phyloP scores from a whole-genome alignment of 768 basidiomycete species.

The Collybiopsis confluens region DNA sequence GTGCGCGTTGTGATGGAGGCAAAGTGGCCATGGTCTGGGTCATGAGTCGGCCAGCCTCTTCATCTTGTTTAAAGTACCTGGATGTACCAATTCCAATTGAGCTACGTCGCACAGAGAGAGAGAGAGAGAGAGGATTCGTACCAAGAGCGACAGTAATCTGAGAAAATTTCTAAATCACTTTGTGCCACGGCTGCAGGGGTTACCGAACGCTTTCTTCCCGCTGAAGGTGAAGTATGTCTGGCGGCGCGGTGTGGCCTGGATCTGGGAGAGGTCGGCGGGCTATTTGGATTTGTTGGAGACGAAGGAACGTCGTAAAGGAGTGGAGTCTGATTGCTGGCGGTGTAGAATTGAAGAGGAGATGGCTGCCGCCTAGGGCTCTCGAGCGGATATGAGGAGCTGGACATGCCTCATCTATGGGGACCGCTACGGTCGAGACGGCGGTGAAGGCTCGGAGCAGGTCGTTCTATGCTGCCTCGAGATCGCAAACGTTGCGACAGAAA shows the following conservation, averaged over 20 bases:
- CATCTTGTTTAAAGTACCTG: constrained; percentile 85
- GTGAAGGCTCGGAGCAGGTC: neutral
- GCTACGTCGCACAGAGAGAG: too few relatives aligned
- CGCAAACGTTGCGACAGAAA: neutral
- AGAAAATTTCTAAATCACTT: constrained; percentile 75
- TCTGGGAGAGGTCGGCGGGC: constrained; percentile 56
- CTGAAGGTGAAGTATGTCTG: constrained; percentile 55
- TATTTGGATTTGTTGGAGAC: constrained; percentile 55
- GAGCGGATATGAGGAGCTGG: constrained; percentile 48
- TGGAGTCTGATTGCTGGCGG: constrained; percentile 43
- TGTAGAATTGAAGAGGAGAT: constrained; percentile 53
- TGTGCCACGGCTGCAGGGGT: constrained; percentile 65
- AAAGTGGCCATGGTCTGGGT: constrained; percentile 77
- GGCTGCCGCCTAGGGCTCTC: constrained; percentile 51
- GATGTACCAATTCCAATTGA: too few relatives aligned
- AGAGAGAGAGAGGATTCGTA: constrained; percentile 28
- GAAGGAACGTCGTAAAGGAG: constrained; percentile 77
- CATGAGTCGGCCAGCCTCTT: constrained; percentile 74
- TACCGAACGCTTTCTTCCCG: constrained; percentile 56
- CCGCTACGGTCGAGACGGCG: neutral
- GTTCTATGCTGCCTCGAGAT: neutral
- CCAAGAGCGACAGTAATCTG: constrained; percentile 76
- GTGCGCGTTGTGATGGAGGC: constrained; percentile 79
- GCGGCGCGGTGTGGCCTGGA: constrained; percentile 46
- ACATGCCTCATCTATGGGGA: neutral